Conservation (phyloP, 768 basidiomycete species). For the Phylloporus sp. region DNA sequence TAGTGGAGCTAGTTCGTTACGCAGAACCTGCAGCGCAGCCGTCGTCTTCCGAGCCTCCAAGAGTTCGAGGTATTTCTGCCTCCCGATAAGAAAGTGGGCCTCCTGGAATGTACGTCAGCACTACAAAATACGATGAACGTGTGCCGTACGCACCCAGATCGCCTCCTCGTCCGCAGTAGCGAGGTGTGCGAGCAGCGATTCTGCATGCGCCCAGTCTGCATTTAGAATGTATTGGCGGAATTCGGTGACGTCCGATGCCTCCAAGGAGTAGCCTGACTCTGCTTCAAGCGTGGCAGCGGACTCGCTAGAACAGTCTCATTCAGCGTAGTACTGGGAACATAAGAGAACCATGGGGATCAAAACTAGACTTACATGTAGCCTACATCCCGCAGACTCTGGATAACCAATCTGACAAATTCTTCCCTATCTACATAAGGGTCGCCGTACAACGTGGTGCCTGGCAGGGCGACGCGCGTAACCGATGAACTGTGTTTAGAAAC, state of each 20-base stretch:
- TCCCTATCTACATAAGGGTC: slow-evolving; percentile 80
- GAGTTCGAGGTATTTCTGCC: slow-evolving; percentile 95
- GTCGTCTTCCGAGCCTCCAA: slow-evolving; percentile 79
- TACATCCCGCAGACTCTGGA: slow-evolving; percentile 87
- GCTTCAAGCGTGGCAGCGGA: slow-evolving; percentile 85
- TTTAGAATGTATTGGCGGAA: slow-evolving; percentile 79
- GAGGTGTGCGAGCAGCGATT: slow-evolving; percentile 61
- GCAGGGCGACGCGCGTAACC: slow-evolving; percentile 60
- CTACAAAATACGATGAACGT: slow-evolving; percentile 5
- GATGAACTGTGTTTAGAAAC: slow-evolving; percentile 43
- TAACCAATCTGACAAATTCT: slow-evolving; percentile 84
- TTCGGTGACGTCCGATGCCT: slow-evolving; percentile 69
- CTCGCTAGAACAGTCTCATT: slow-evolving; percentile 50
- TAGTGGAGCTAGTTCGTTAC: slow-evolving; percentile 84
- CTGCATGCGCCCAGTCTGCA: slow-evolving; percentile 78
- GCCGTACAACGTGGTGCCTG: slow-evolving; percentile 73
- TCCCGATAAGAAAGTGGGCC: slow-evolving; percentile 81
- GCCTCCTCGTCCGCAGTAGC: slow-evolving; percentile 67
- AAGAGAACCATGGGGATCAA: slow-evolving; percentile 8
- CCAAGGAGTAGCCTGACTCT: slow-evolving; percentile 89
- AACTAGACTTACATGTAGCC: slow-evolving; percentile 59
- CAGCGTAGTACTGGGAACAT: slow-evolving; percentile 4
- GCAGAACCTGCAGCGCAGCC: slow-evolving; percentile 77
- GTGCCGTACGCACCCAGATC: slow-evolving; percentile 54
- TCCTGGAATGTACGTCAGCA: slow-evolving; percentile 46